phyloP scores from a whole-genome alignment of 768 basidiomycete genomes.

The Suillus lakei region DNA sequence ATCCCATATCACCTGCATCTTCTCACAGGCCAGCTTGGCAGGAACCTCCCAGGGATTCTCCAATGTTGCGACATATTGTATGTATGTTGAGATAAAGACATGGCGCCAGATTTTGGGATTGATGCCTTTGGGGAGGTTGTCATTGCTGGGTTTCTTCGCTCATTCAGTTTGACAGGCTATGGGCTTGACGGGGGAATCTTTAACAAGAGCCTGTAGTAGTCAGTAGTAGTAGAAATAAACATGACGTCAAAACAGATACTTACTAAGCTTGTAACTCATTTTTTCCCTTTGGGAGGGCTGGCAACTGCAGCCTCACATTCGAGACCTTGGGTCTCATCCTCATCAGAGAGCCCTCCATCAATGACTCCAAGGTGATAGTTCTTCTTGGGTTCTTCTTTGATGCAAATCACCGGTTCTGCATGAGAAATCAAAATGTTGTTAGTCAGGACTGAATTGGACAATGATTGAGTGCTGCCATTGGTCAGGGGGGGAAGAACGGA shows the following conservation, averaged over 20 bases:
- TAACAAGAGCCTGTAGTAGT: conserved; percentile 1
- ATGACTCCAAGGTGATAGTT: not conserved
- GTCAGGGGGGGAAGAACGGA: not conserved
- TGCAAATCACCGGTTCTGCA: not conserved
- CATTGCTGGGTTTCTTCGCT: not conserved
- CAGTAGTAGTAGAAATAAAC: not conserved
- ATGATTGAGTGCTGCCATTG: not conserved
- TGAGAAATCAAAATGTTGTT: not conserved
- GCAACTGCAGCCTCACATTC: not conserved
- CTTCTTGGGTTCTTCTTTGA: not conserved
- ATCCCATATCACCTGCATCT: not conserved
- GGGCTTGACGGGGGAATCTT: not conserved
- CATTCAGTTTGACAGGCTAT: not conserved
- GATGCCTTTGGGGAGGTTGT: not conserved
- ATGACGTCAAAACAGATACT: not conserved
- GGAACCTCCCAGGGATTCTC: not conserved
- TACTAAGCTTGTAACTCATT: not conserved
- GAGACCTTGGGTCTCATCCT: not conserved
- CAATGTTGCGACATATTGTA: not conserved
- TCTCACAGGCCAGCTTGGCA: not conserved
- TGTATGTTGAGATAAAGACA: not conserved
- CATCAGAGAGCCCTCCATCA: not conserved
- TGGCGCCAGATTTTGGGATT: not conserved
- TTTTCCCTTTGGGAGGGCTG: not conserved
- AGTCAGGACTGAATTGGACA: not conserved